phyloP scores from a whole-genome alignment of 768 basidiomycete genomes.

The Rhodotorula taiwanensis region DNA sequence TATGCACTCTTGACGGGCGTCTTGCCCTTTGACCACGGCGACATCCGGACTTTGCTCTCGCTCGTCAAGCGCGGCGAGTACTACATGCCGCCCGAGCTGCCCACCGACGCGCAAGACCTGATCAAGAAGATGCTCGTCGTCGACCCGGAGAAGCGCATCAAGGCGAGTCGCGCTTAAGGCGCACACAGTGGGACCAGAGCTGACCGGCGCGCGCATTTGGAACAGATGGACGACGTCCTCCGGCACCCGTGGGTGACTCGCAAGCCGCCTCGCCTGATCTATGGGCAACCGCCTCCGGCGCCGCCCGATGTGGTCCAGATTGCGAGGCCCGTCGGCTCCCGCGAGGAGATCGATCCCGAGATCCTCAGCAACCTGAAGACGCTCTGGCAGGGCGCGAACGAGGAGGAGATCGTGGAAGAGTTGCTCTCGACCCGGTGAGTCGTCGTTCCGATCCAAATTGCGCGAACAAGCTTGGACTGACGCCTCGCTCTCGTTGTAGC shows the following conservation, averaged over 20 bases:
- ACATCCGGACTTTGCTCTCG: slow-evolving; percentile 57
- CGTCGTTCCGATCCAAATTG: not conserved
- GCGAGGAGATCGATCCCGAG: slow-evolving; percentile 71
- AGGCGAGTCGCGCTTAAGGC: too few relatives aligned
- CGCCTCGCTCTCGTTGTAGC: slow-evolving; percentile 44
- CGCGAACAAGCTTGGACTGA: too few relatives aligned
- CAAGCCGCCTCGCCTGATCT: slow-evolving; percentile 40
- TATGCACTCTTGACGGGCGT: slow-evolving; percentile 81
- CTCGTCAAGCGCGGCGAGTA: slow-evolving; percentile 85
- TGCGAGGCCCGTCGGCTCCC: slow-evolving; percentile 59
- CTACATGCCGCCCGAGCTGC: slow-evolving; percentile 71
- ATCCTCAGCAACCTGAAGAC: slow-evolving; percentile 84
- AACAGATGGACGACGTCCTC: slow-evolving; percentile 77
- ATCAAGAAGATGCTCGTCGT: slow-evolving; percentile 81
- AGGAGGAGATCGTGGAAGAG: slow-evolving; percentile 63
- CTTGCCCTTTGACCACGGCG: slow-evolving; percentile 90
- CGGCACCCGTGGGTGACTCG: slow-evolving; percentile 72
- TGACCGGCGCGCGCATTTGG: too few relatives aligned
- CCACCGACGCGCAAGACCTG: slow-evolving; percentile 76
- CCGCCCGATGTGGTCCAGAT: slow-evolving; percentile 55
- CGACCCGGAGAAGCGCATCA: slow-evolving; percentile 69
- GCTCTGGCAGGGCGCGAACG: slow-evolving; percentile 74
- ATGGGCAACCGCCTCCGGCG: slow-evolving; percentile 18
- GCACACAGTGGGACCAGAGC: too few relatives aligned
- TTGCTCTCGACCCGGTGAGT: slow-evolving; percentile 53